Evolutionary conservation across 2,329 filamentous ascomycete species (phyloP), one percentile per base, ranked within the genome.

Genomic region (Elsinoe necatrix): DNA sequence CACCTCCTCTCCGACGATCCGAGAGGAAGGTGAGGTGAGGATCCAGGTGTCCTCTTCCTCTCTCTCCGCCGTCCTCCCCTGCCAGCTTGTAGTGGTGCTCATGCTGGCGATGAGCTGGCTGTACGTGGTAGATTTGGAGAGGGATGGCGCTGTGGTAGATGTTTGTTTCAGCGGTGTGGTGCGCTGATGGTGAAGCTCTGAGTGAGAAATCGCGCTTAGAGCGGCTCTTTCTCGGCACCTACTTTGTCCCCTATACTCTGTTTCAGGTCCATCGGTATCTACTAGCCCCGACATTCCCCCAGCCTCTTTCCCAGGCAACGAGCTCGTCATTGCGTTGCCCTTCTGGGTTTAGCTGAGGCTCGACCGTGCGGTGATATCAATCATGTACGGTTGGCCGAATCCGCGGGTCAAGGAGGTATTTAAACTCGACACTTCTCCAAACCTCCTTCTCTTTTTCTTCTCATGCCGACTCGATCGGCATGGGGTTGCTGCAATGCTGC

Each of bases 41-140:
- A 39, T 52, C 48, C 48, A 52, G 48, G 8, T 39, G 29, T 52
- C 25, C n/a, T 50, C 45, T 50, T 50, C 45, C 25, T 50, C 48
- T n/a, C 4, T 27, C 16, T 20, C 20, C 20, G 8, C 29, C 16
- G 11, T 18, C 48, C 9, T 23, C 18, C 12, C 20, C 18, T n/a
- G 20, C 16, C 14, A 20, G 9, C 16, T 52, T 23, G 29, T 37
- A 39, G 25, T 45, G 20, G 18, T 25, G 41, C 41, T 45, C 41
- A 45, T 45, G 9, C 16, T 45, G 18, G 16, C 16, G 18, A 42
- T 42, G 39, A 42, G 14, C 12, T 23, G 41, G n/a, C 25, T 45
- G 20, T 25, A 14, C 11, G 18, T 45, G 41, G 23, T 31, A 16
- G 27, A 16, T 12, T 34, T 31, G 45, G 18, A 14, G 23, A 25